Percentiles rank a stretch among this genome's conserved stretches.
Conservation (phyloP, 2,329 filamentous ascomycete species). For the Berkeleyomyces basicola region DNA sequence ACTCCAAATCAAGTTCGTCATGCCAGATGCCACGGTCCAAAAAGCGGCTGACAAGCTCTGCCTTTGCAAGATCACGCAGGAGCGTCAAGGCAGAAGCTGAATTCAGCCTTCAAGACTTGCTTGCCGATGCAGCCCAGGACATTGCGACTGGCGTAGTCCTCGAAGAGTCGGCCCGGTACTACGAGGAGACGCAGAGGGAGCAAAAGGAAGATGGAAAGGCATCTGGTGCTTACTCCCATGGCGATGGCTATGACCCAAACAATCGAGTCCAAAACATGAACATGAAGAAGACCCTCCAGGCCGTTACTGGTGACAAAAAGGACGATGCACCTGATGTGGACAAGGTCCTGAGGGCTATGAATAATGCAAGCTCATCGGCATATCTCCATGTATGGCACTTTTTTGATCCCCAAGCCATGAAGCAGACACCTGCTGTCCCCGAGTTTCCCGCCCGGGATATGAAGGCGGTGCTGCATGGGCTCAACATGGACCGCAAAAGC, state of each 20-base stretch:
- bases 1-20: background rate
- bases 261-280: background rate
- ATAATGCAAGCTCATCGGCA: background rate
- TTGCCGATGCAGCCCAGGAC: slow-evolving; percentile 7
- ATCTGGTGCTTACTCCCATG: background rate
- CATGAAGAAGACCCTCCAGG: slow-evolving; percentile 5
- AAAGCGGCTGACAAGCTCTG: background rate
- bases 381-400: slow-evolving; percentile 6
- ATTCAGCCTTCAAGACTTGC: background rate
- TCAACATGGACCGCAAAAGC: slow-evolving; percentile 28
- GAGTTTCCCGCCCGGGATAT: background rate
- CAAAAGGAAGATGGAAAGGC: background rate
- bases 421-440: background rate
- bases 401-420: background rate
- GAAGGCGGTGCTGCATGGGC: background rate
- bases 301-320: slow-evolving; percentile 3
- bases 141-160: background rate
- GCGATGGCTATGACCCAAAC: background rate
- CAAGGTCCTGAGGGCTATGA: slow-evolving; percentile 12
- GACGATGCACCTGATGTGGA: slow-evolving; percentile 12
- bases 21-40: background rate
- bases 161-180: background rate
- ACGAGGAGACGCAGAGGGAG: background rate
- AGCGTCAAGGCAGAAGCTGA: background rate
- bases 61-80: background rate